Percentiles rank a stretch among this genome's conserved stretches.
Conservation (phyloP, 2,329 filamentous ascomycete species). For the Colletotrichum spaethianum region DNA sequence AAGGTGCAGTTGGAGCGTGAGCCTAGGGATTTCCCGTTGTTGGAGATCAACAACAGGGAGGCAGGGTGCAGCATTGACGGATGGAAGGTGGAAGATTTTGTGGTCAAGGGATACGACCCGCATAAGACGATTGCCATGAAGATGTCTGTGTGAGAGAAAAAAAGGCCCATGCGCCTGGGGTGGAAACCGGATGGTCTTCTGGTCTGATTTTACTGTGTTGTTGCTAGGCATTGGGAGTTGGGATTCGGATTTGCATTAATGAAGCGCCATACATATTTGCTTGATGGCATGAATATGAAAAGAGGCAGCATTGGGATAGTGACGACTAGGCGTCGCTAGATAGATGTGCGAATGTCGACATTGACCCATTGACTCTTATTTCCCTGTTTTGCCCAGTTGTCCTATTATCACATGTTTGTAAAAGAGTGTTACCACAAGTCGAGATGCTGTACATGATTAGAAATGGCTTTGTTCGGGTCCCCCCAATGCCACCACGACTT, state of each 20-base stretch:
- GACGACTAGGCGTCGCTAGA: conserved; percentile 6
- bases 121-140: conserved; percentile 97
- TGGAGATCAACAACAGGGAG: conserved; percentile 78
- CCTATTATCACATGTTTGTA: not conserved
- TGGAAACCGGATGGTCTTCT: not conserved
- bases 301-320: conserved; percentile 17
- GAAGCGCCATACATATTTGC: conserved; percentile 17
- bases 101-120: conserved; percentile 88
- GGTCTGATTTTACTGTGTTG: conserved; percentile 15
- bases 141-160: conserved; percentile 82
- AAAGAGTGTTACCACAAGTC: not conserved
- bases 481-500: not conserved
- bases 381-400: not conserved
- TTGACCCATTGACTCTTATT: not conserved
- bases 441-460: not conserved
- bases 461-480: not conserved
- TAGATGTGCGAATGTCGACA: not conserved
- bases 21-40: conserved; percentile 83
- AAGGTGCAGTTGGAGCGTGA: conserved; percentile 84
- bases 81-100: conserved; percentile 91
- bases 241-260: conserved; percentile 37
- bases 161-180: conserved; percentile 12
- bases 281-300: conserved; percentile 35
- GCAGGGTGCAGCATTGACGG: conserved; percentile 85
- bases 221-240: conserved; percentile 16